Base-by-base conservation (phyloP, 2,329 filamentous ascomycete species). In the Ceratocystis cubensis region DNA sequence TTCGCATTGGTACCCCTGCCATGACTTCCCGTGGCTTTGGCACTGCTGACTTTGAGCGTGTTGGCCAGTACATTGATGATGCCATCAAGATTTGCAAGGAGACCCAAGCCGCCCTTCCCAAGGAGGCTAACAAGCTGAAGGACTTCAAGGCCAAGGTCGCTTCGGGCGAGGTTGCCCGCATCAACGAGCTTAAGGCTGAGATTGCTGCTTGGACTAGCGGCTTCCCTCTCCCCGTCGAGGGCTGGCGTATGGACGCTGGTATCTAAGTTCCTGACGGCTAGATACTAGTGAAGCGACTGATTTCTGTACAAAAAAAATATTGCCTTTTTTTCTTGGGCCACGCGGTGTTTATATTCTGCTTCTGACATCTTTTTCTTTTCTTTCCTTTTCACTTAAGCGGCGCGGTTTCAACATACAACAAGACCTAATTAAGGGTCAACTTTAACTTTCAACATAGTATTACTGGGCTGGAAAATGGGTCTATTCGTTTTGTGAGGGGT, bases 81-180 rank as follows among this genome's bases (percentile, higher is more conserved):
- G 84, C 86, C 76, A 89, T 97, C 82, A 89, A 89, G 81, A 83
- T 97, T 74, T 89, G 88, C 83, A 91, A 91, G 84, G 86, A 92
- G 74, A 82, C 96, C 72, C 94, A 97, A 82, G 81, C 75, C 68
- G 80, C 82, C 70, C 84, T 97, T 28, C 93, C 94, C 76, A 96
- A 96, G 86, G 89, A 94, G 78, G 91, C 90, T 74, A 99, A 97
- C 86, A 96, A 95, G 86, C 89, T 96, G 77, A 97, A 97, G 87
- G 94, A 99, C 82, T 97, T 99, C 88, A 95, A 93, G 84, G 86
- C 85, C 75, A 93, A 91, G 84, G 90, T 96, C 69, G 84, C 88
- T 67, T 80, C 82, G 71, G 92, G 91, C 70, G 84, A 88, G 74
- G 82, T 96, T 62, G 78, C 84, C 69, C 89, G 92, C 81, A 93